These are phyloP conservation scores for Pleurotus tuoliensis DNA, from an alignment of 768 basidiomycete genomes.

Conservation along the genomic window DNA sequence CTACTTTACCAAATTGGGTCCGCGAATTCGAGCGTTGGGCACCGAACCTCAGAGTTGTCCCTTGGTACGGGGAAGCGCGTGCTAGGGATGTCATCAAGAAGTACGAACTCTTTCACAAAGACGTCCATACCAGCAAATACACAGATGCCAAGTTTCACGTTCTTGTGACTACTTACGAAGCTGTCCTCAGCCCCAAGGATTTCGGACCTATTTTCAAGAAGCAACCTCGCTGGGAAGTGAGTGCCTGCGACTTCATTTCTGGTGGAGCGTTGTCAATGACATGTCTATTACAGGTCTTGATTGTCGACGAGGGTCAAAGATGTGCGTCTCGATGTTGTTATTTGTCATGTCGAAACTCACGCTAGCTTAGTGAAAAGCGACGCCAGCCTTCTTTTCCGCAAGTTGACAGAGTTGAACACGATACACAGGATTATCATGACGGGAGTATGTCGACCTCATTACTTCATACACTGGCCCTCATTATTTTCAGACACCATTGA, in stretches of 20 bases:
- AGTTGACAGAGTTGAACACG: slow-evolving; percentile 74
- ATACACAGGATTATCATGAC: slow-evolving; percentile 88
- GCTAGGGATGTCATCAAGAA: slow-evolving; percentile 76
- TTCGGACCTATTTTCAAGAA: slow-evolving; percentile 72
- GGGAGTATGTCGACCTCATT: slow-evolving; percentile 46
- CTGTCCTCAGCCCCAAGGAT: slow-evolving; percentile 65
- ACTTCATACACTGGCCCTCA: background rate
- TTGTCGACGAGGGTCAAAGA: slow-evolving; percentile 92
- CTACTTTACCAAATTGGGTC: slow-evolving; percentile 93
- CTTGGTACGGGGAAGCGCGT: slow-evolving; percentile 79
- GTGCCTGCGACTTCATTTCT: background rate
- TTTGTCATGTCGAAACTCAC: slow-evolving; percentile 9
- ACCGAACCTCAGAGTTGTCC: slow-evolving; percentile 70
- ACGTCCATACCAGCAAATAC: slow-evolving; percentile 21
- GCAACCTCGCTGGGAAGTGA: slow-evolving; percentile 83
- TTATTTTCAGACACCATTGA: slow-evolving; percentile 72
- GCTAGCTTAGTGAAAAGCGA: slow-evolving; percentile 74
- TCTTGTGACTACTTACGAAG: slow-evolving; percentile 90
- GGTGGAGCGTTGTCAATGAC: background rate
- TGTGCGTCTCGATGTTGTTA: slow-evolving; percentile 43
- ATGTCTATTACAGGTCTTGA: slow-evolving; percentile 43
- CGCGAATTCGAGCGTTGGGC: slow-evolving; percentile 91
- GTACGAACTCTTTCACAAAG: slow-evolving; percentile 74
- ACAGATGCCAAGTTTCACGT: slow-evolving; percentile 78
- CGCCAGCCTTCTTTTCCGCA: slow-evolving; percentile 71